A percentile compares a stretch with the other conserved stretches of the same genome.
These are phyloP conservation scores for Jacaranda mimosifolia DNA, from an alignment of 257 asterid species.

Conservation along the genomic window DNA sequence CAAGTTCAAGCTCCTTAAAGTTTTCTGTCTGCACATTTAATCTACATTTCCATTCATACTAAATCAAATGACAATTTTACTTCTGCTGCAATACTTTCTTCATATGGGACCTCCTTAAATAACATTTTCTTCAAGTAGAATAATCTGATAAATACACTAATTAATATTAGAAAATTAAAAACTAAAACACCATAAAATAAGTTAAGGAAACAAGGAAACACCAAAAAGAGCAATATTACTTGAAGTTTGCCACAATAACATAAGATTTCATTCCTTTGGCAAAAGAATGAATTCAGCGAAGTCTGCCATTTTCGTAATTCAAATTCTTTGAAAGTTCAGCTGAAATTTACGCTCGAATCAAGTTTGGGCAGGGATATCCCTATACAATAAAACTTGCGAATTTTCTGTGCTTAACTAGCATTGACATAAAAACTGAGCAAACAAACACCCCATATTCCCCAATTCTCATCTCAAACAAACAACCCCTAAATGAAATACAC, in stretches of 20 bases:
- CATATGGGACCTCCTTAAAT: background rate
- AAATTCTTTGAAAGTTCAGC: slow-evolving; percentile 16
- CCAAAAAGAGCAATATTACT: background rate
- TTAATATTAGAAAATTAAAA: background rate
- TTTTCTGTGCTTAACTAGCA: slow-evolving; percentile 16
- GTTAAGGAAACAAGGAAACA: background rate
- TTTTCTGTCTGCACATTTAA: background rate
- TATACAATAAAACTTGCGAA: background rate
- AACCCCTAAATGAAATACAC: slow-evolving; percentile 7
- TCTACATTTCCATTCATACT: background rate
- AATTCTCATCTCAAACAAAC: background rate
- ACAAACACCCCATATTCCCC: slow-evolving; percentile 8
- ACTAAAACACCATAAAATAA: too few relatives aligned
- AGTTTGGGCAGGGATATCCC: slow-evolving; percentile 6
- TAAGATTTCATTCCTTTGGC: background rate
- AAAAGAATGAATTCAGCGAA: background rate
- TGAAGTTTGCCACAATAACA: slow-evolving; percentile 18
- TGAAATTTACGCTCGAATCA: background rate
- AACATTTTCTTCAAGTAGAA: slow-evolving; percentile 20
- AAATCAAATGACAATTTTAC: background rate
- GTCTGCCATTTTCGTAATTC: background rate
- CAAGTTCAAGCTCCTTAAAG: too few relatives aligned
- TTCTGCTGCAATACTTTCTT: background rate
- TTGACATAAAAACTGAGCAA: slow-evolving; percentile 1
- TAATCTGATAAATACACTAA: background rate